A percentile compares a stretch with the other conserved stretches of the same genome.
These are phyloP conservation scores for Volutella citrinella DNA, from an alignment of 2,329 filamentous ascomycete species.

Conservation along the genomic window DNA sequence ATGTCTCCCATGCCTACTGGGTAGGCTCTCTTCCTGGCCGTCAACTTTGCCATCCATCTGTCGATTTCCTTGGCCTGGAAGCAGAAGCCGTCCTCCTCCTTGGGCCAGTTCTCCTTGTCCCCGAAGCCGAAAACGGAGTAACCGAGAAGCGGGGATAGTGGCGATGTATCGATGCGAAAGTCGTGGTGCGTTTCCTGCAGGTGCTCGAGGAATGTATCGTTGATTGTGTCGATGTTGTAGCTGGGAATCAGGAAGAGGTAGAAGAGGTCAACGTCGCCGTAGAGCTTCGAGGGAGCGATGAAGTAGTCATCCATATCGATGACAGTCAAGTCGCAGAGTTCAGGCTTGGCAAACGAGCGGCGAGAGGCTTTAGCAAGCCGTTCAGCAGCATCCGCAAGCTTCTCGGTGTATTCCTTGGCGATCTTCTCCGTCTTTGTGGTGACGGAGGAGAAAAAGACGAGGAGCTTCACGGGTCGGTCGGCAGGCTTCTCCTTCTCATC, in stretches of 20 bases:
- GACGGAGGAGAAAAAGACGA: slow-evolving; percentile 88
- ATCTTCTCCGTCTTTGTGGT: slow-evolving; percentile 78
- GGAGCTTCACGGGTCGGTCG: slow-evolving; percentile 58
- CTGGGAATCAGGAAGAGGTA: slow-evolving; percentile 85
- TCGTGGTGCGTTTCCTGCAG: slow-evolving; percentile 92
- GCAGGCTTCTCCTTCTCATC: slow-evolving; percentile 27
- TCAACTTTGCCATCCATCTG: slow-evolving; percentile 96
- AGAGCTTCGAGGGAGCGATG: slow-evolving; percentile 65
- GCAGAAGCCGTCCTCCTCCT: slow-evolving; percentile 86
- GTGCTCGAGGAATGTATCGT: slow-evolving; percentile 84
- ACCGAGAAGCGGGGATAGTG: slow-evolving; percentile 71
- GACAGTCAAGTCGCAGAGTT: slow-evolving; percentile 75
- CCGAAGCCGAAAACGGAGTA: slow-evolving; percentile 95
- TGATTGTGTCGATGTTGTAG: slow-evolving; percentile 92
- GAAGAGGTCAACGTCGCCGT: slow-evolving; percentile 60
- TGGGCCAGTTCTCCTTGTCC: slow-evolving; percentile 88
- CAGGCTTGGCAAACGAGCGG: slow-evolving; percentile 50
- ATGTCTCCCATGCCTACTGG: slow-evolving; percentile 86
- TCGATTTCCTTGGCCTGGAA: slow-evolving; percentile 89
- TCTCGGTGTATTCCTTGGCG: slow-evolving; percentile 60
- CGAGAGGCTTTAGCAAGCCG: slow-evolving; percentile 39
- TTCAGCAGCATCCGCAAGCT: slow-evolving; percentile 51
- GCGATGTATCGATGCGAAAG: slow-evolving; percentile 89
- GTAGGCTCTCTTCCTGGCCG: slow-evolving; percentile 79
- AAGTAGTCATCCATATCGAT: slow-evolving; percentile 95